Evolutionary conservation across 2,329 filamentous ascomycete genomes (phyloP).

Genomic region (Fusarium domesticum): DNA sequence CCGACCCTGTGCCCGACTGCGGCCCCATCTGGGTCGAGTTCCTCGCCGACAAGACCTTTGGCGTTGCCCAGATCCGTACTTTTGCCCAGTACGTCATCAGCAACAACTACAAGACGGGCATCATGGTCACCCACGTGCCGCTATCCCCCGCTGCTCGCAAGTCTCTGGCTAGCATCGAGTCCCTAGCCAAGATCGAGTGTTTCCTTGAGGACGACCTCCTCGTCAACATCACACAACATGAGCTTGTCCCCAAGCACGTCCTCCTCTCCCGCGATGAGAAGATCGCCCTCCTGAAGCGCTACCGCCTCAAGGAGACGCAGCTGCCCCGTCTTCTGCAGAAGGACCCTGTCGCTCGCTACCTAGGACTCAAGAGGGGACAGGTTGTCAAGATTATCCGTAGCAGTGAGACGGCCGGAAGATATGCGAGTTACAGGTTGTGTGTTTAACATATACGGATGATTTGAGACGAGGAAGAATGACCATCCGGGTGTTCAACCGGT

Average conservation of each 20-base stretch:
- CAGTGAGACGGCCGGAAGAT: slow-evolving; percentile 91
- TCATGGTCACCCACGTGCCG: slow-evolving; percentile 80
- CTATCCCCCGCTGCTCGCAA: slow-evolving; percentile 87
- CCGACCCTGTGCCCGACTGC: slow-evolving; percentile 69
- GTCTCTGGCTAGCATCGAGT: slow-evolving; percentile 73
- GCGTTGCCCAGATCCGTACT: slow-evolving; percentile 85
- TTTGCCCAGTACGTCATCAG: slow-evolving; percentile 81
- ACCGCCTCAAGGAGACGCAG: slow-evolving; percentile 96
- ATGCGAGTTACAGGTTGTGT: slow-evolving; percentile 84
- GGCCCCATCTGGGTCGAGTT: slow-evolving; percentile 95
- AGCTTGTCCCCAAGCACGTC: slow-evolving; percentile 91
- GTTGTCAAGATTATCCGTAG: slow-evolving; percentile 98
- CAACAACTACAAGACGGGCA: slow-evolving; percentile 82
- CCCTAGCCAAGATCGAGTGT: slow-evolving; percentile 80
- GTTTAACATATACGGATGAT: slow-evolving; percentile 40
- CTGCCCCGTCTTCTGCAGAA: slow-evolving; percentile 86
- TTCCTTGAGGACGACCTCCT: slow-evolving; percentile 95
- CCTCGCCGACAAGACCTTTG: slow-evolving; percentile 73
- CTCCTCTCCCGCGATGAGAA: slow-evolving; percentile 90
- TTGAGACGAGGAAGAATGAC: neutral
- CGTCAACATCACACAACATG: slow-evolving; percentile 97
- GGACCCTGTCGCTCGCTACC: slow-evolving; percentile 89
- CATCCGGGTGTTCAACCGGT: neutral
- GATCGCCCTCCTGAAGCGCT: slow-evolving; percentile 76
- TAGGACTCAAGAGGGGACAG: slow-evolving; percentile 85